Conservation (phyloP, 805 yeast genomes). For the Ogataea chonburiensis region DNA sequence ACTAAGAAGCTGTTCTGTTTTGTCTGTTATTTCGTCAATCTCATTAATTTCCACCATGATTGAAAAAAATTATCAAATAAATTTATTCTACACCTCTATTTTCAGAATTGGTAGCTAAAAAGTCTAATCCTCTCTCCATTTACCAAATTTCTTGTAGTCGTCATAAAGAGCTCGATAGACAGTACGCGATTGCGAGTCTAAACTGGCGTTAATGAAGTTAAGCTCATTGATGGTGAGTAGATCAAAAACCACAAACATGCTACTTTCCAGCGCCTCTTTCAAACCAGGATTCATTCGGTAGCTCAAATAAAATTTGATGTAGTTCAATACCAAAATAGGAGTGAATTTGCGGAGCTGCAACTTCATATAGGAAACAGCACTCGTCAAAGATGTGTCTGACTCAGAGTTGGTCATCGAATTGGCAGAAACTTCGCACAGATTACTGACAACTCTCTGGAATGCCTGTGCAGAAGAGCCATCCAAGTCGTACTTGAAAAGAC, state of each 20-base stretch:
- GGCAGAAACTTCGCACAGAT: slow-evolving; percentile 71
- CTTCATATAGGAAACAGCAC: slow-evolving; percentile 55
- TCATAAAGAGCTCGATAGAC: slow-evolving; percentile 66
- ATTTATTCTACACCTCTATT: slow-evolving; percentile 2
- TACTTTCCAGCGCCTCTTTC: slow-evolving; percentile 50
- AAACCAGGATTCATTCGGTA: slow-evolving; percentile 45
- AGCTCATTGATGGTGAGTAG: slow-evolving; percentile 67
- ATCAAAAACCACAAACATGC: slow-evolving; percentile 65
- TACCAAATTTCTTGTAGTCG: slow-evolving; percentile 74
- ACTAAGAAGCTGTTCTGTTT: slow-evolving; percentile 23
- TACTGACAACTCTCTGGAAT: slow-evolving; percentile 57
- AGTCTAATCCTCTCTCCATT: slow-evolving; percentile 65
- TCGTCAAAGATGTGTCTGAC: slow-evolving; percentile 38
- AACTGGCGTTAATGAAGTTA: slow-evolving; percentile 54
- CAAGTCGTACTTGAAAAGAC: slow-evolving; percentile 35
- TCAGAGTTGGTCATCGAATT: slow-evolving; percentile 25
- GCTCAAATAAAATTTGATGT: slow-evolving; percentile 52
- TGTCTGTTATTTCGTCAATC: slow-evolving; percentile 22
- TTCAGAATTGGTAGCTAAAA: not conserved
- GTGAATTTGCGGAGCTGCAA: slow-evolving; percentile 62
- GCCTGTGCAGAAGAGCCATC: slow-evolving; percentile 39
- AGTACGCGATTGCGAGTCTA: slow-evolving; percentile 69
- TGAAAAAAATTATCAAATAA: slow-evolving; percentile 1
- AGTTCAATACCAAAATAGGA: slow-evolving; percentile 58
- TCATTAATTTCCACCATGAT: slow-evolving; percentile 34